Conservation (phyloP, 2,329 filamentous ascomycete genomes). For the Aspergillus luchuensis region DNA sequence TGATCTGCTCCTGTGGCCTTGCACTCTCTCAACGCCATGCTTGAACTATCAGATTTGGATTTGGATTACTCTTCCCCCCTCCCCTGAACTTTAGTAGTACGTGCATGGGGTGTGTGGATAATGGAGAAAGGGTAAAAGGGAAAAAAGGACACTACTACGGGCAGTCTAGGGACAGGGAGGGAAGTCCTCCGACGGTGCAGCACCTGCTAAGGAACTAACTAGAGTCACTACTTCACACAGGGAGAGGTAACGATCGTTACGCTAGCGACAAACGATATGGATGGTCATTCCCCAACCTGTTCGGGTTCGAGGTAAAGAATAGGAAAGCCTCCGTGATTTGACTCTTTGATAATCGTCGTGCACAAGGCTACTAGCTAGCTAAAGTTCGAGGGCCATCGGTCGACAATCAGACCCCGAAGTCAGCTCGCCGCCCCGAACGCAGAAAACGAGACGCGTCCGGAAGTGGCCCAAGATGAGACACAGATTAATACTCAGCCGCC, state of each 20-base stretch:
- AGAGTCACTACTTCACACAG: background rate
- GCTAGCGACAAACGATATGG: background rate
- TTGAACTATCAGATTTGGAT: conserved; percentile 18
- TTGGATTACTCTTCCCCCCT: conserved; percentile 4
- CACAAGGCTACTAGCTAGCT: background rate
- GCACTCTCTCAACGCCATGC: conserved; percentile 14
- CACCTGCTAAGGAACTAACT: conserved; percentile 1
- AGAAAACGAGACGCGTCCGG: conserved; percentile 16
- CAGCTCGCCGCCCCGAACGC: conserved; percentile 7
- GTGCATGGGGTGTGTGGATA: background rate
- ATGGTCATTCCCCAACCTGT: background rate
- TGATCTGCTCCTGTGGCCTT: conserved; percentile 10
- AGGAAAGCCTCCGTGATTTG: conserved; percentile 1
- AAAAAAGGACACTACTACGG: background rate
- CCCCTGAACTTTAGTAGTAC: conserved; percentile 12
- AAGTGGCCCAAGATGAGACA: conserved; percentile 1
- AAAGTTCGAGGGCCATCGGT: conserved; percentile 4
- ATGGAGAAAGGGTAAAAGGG: background rate
- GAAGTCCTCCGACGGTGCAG: background rate
- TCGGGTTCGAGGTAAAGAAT: conserved; percentile 5
- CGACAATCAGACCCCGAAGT: conserved; percentile 6
- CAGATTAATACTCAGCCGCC: conserved; percentile 1
- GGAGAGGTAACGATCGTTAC: conserved; percentile 5
- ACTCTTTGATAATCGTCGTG: conserved; percentile 2
- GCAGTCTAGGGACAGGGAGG: conserved; percentile 7